Evolutionary conservation across 306 rosid genomes (phyloP).

Genomic region (Malus orientalis): DNA sequence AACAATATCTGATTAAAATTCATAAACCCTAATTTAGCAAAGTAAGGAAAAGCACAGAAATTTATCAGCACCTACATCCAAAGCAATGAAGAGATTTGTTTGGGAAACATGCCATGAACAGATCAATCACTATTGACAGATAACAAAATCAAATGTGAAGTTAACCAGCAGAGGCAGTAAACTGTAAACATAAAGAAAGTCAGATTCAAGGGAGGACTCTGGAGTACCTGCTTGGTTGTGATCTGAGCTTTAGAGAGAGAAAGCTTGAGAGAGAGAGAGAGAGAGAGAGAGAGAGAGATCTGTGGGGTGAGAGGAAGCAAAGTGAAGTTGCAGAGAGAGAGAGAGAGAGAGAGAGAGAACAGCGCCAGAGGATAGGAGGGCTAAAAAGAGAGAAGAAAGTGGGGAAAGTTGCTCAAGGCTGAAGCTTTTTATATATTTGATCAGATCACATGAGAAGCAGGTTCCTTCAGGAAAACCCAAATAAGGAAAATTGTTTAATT

Average conservation of each 20-base stretch:
- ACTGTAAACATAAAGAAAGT: not conserved
- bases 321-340: slow-evolving; percentile 3
- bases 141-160: slow-evolving; percentile 14
- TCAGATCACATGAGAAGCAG: slow-evolving; percentile 32
- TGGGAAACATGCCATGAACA: slow-evolving; percentile 10
- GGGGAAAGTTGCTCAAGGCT: slow-evolving; percentile 31
- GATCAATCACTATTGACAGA: slow-evolving; percentile 30
- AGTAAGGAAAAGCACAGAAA: slow-evolving; percentile 9
- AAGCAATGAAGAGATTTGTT: not conserved
- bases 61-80: not conserved
- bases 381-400: slow-evolving; percentile 15
- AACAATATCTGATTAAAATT: slow-evolving; percentile 3
- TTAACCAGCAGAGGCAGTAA: not conserved
- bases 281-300: slow-evolving; percentile 22
- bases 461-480: not conserved
- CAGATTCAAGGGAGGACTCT: not conserved
- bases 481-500: too few species aligned
- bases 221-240: slow-evolving; percentile 37
- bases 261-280: slow-evolving; percentile 7
- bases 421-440: slow-evolving; percentile 16
- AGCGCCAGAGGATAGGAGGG: not conserved
- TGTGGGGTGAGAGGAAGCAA: slow-evolving; percentile 7
- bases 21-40: not conserved
- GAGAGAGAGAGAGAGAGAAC: slow-evolving; percentile 13
- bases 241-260: slow-evolving; percentile 21